phyloP scores from a whole-genome alignment of 768 basidiomycete genomes.

The Tulasnella sp. region DNA sequence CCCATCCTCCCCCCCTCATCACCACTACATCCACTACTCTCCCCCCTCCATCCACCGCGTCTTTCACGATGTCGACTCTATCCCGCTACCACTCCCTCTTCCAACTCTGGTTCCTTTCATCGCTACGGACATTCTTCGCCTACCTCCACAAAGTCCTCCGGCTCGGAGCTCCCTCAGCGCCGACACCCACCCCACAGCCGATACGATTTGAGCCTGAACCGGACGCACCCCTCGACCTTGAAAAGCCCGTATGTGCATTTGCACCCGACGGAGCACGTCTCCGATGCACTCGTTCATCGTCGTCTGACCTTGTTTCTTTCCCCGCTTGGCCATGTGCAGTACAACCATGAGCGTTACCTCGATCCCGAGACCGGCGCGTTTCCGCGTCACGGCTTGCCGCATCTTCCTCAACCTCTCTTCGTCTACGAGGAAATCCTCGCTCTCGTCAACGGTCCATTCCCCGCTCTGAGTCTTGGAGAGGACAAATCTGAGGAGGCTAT shows the following conservation, averaged over 20 bases:
- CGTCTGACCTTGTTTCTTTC: background rate
- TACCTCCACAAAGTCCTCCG: background rate
- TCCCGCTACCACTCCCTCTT: background rate
- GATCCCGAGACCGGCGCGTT: conserved; percentile 13
- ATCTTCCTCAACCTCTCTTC: conserved; percentile 3
- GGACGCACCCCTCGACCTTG: background rate
- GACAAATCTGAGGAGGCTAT: conserved; percentile 13
- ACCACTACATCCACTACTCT: background rate
- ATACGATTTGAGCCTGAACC: background rate
- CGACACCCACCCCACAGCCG: background rate
- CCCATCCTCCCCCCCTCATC: background rate
- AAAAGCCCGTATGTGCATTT: background rate
- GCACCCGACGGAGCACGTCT: background rate
- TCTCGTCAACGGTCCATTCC: conserved; percentile 10
- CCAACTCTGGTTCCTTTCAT: background rate
- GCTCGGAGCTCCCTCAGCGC: background rate
- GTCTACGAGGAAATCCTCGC: conserved; percentile 9
- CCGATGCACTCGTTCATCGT: background rate
- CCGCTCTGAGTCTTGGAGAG: conserved; percentile 14
- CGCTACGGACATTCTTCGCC: background rate
- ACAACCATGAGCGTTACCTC: conserved; percentile 5
- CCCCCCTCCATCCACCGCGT: background rate
- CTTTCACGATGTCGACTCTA: background rate
- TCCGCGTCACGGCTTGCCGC: background rate
- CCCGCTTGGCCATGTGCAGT: background rate